Evolutionary conservation across 139 green algal species (phyloP), one percentile per base, ranked within the genome.

Genomic region (Spirogloea muscicola): DNA sequence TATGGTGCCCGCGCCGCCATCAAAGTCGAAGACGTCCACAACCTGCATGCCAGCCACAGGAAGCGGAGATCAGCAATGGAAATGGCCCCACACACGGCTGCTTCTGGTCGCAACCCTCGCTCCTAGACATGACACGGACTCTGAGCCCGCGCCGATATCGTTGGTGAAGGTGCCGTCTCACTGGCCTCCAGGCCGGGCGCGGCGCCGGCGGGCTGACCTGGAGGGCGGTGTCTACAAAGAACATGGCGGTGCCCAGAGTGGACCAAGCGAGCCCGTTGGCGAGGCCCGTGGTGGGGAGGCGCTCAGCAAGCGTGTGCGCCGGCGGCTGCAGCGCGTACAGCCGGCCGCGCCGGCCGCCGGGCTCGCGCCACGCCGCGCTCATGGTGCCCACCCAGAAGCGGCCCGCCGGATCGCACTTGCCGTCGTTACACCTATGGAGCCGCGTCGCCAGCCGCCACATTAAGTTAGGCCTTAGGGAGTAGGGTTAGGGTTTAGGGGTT

Each of bases 191-290:
- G 13, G 43, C 10, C 13, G 13, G 43, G 43, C 10, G 43, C 10
- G 10, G 10, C 43, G 10, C 10, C 43, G 13, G n/a, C n/a, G n/a
- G n/a, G n/a, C n/a, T n/a, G n/a, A n/a, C n/a, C n/a, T n/a, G n/a
- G n/a, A n/a, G n/a, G n/a, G n/a, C n/a, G n/a, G 72, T 68, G 72
- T 80, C 72, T 16, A 80, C 67, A 34, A 51, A 80, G 61, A 78
- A 80, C 16, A 80, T 64, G 39, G 36, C 33, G 1, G 46, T 5
- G 3, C 36, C 42, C 2, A 66, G 62, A 2, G 16, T 48, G 25
- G 63, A 77, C 72, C 72, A 80, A 10, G 63, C 62, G 1, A 80
- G 41, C 41, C 72, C 72, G 60, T 80, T 80, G 49, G 72, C 38
- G 36, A 80, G 65, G 18, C 34, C 34, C 5, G 64, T 74, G 1